These are phyloP conservation scores for Trypanosoma lewisi DNA, from an alignment of 208 protist genomes.

Conservation along the genomic window DNA sequence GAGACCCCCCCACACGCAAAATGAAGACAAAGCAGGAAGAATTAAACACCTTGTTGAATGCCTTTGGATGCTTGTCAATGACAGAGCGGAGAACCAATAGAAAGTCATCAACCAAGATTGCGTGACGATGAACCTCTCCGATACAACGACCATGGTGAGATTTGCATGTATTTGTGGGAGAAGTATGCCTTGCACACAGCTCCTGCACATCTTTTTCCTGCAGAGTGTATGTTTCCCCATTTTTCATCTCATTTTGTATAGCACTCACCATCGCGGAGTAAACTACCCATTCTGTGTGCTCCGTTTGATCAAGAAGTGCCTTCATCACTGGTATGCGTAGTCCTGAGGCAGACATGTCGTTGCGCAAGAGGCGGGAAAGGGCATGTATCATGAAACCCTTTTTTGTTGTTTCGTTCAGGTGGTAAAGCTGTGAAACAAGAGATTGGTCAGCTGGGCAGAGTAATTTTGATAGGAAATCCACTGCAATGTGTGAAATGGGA, in stretches of 20 bases:
- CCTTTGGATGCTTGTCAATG: constrained; percentile 29
- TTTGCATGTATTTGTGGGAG: not conserved
- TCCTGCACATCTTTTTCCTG: constrained; percentile 26
- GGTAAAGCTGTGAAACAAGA: constrained; percentile 20
- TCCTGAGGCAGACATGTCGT: constrained; percentile 6
- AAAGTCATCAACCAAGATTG: constrained; percentile 27
- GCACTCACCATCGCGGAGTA: constrained; percentile 33
- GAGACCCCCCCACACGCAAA: not conserved
- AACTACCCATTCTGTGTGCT: constrained; percentile 32
- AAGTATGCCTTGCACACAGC: constrained; percentile 7
- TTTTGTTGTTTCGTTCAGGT: constrained; percentile 17
- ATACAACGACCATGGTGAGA: not conserved
- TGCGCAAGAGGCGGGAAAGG: constrained; percentile 24
- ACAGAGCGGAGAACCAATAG: constrained; percentile 18
- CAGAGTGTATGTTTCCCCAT: constrained; percentile 12
- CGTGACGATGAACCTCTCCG: constrained; percentile 20
- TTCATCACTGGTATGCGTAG: constrained; percentile 13
- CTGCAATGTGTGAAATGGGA: constrained; percentile 20
- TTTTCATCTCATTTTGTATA: constrained; percentile 21
- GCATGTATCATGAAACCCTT: constrained; percentile 18
- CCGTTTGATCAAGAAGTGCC: constrained; percentile 21
- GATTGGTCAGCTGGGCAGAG: constrained; percentile 12
- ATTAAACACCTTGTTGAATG: constrained; percentile 30
- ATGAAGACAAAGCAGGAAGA: constrained; percentile 23
- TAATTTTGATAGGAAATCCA: constrained; percentile 17